Percentiles rank a stretch among this genome's conserved stretches.
These are phyloP conservation scores for Alternaria novae-zelandiae DNA, from an alignment of 2,329 filamentous ascomycete species.

Conservation along the genomic window DNA sequence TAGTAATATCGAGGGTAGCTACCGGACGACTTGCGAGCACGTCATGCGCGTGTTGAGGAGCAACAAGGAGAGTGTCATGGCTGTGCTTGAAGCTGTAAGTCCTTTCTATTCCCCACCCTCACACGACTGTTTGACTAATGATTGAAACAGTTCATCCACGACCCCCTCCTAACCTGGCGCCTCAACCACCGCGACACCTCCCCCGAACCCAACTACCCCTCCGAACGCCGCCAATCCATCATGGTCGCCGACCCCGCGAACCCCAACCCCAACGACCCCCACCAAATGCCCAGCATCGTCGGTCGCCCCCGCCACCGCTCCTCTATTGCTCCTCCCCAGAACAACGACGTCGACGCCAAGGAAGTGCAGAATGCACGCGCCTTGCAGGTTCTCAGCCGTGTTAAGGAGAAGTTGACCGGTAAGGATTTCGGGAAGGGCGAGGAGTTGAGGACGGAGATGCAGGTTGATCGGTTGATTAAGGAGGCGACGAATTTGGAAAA, in stretches of 20 bases:
- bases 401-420: constrained; percentile 95
- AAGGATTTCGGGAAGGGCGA: constrained; percentile 82
- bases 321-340: constrained; percentile 35
- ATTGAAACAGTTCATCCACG: constrained; percentile 83
- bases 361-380: constrained; percentile 95
- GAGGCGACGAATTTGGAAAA: constrained; percentile 98
- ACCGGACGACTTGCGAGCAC: constrained; percentile 96
- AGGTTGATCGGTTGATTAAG: constrained; percentile 92
- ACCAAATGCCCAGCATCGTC: constrained; percentile 36
- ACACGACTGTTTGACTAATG: no score
- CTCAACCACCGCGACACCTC: constrained; percentile 68
- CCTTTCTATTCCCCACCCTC: neutral
- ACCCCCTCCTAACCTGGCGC: constrained; percentile 98
- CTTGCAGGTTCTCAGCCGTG: constrained; percentile 86
- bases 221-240: constrained; percentile 66
- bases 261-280: constrained; percentile 19
- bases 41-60: constrained; percentile 96
- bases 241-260: constrained; percentile 53
- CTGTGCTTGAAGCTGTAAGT: constrained; percentile 94
- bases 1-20: constrained; percentile 98
- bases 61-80: constrained; percentile 99
- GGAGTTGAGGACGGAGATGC: constrained; percentile 82
- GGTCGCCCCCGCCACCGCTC: constrained; percentile 47
- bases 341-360: constrained; percentile 54
- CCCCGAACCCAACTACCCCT: constrained; percentile 64